Evolutionary conservation across 345 rosid species (phyloP), one percentile per base, ranked within the genome.

Genomic region (Camelina hispida): DNA sequence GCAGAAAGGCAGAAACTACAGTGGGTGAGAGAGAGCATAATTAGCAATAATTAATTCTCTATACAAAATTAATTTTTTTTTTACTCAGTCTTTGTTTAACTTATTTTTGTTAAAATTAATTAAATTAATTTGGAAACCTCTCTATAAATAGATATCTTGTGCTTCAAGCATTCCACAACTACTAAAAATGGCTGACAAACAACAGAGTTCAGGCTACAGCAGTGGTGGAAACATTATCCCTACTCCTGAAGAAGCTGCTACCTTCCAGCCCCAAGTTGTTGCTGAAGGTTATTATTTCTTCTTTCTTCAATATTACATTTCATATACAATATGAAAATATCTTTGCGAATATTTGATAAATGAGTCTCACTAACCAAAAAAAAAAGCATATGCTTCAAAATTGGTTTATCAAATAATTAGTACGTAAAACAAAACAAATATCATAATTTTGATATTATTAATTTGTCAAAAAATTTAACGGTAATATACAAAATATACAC

Each of bases 231-330:
- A 71, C 58, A 50, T 47, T 2, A 72, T 78, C 23, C 42, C 77
- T 14, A 20, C 74, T 51, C 81, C 81, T 3, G 81, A 78, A 72
- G 77, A 72, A 58, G 81, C 66, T 59, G 81, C 77, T 51, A 12
- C 72, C 3, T 71, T 78, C 48, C 46, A 72, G 6, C 81, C 64
- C 50, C 52, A 78, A 53, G 68, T 66, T 53, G 81, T 78, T 8
- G 63, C 61, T 5, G 61, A 71, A 71, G 81, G 12, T 44, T 16
- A 73, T 40, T 1, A 34, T 34, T 12, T 1, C 15, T 46, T 9
- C 22, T 37, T 48, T 37, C 25, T 22, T 22, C 37, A 5, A 5
- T 44, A 38, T 6, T 46, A 46, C 17, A 15, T 46, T 16, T n/a
- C 18, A 15, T 46, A 8, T 46, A 15, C 17, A 15, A 6, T 15